Evolutionary conservation across 73 alveolate species (phyloP).

Genomic region (Paraurostyla sp.): DNA sequence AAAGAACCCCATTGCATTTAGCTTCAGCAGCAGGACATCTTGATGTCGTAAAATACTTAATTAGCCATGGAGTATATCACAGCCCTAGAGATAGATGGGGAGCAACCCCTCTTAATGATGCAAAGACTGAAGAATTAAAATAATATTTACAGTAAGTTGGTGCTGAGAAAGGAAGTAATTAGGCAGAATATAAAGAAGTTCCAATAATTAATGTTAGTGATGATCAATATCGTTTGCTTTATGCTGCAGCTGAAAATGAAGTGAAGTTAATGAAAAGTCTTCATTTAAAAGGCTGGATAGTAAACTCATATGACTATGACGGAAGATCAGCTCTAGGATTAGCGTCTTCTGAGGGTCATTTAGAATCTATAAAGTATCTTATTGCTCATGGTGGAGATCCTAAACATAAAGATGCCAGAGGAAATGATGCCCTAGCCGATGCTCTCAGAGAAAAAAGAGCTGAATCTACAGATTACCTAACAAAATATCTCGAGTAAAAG

Average conservation of each 20-base stretch:
- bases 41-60: slow-evolving; percentile 38
- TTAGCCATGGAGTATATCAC: not conserved
- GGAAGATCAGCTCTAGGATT: slow-evolving; percentile 32
- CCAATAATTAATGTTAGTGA: not conserved
- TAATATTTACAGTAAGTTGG: not conserved
- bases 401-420: slow-evolving; percentile 28
- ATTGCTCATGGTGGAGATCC: not conserved
- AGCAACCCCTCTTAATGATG: slow-evolving; percentile 33
- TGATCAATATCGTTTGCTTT: not conserved
- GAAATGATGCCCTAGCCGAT: slow-evolving; percentile 1
- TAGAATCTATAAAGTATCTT: not conserved
- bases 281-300: not conserved
- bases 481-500: not conserved
- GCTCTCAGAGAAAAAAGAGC: slow-evolving; percentile 29
- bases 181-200: not conserved
- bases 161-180: not conserved
- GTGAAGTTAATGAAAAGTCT: slow-evolving; percentile 15
- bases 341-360: slow-evolving; percentile 23
- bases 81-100: slow-evolving; percentile 43
- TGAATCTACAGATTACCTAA: not conserved
- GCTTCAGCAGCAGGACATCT: slow-evolving; percentile 74
- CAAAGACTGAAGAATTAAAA: not conserved
- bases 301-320: not conserved
- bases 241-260: slow-evolving; percentile 1
- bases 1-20: slow-evolving; percentile 72